phyloP scores from a whole-genome alignment of 768 basidiomycete genomes.

The Clathrus columnatus region DNA sequence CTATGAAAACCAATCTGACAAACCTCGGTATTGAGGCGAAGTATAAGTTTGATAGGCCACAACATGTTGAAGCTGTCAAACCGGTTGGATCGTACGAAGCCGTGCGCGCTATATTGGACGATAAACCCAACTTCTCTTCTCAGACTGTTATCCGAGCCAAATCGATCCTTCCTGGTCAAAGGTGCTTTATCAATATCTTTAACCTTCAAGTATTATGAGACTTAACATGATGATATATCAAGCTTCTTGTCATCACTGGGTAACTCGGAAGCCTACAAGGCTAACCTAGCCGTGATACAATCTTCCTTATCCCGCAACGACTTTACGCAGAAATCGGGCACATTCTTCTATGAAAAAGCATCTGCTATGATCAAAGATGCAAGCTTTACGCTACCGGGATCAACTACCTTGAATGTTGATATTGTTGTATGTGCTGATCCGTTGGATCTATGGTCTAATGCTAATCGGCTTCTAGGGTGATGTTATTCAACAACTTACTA shows the following conservation, averaged over 20 bases:
- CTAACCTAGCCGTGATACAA: background rate
- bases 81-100: background rate
- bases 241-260: constrained; percentile 1
- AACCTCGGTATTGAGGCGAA: constrained; percentile 44
- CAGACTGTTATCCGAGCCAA: background rate
- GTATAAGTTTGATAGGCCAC: constrained; percentile 51
- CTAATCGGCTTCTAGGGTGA: background rate
- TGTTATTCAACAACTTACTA: constrained; percentile 1
- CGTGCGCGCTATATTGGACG: background rate
- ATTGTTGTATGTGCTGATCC: constrained; percentile 30
- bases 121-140: background rate
- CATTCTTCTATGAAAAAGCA: constrained; percentile 61
- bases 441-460: background rate
- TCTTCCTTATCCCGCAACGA: background rate
- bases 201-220: background rate
- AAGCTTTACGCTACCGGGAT: constrained; percentile 48
- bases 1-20: constrained; percentile 52
- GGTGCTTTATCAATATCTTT: background rate
- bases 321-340: constrained; percentile 37
- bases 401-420: constrained; percentile 46
- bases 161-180: background rate
- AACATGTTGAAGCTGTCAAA: background rate
- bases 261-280: background rate
- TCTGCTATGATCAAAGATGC: constrained; percentile 42
- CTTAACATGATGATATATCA: background rate